Base-by-base conservation (phyloP, 2,329 filamentous ascomycete genomes). In the Trichophaea hybrida region DNA sequence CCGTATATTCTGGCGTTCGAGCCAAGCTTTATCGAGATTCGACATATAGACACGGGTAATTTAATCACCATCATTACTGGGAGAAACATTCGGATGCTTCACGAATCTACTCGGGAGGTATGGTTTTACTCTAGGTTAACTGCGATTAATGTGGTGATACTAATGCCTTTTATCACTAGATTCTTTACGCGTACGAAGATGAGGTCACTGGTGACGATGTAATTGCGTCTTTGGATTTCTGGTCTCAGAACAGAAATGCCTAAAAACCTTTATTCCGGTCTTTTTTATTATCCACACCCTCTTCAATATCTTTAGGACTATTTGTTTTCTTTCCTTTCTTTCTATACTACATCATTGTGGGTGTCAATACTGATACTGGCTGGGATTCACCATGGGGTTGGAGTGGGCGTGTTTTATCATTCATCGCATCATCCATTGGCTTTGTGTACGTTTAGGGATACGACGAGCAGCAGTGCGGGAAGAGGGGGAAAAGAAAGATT, bases 1-100 rank as follows among this genome's bases (percentile, higher is more conserved):
- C 93, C 93, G 52, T 98, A 94, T 79, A 96, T 98, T 64, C 76
- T 98, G 69, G 93, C 91, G 0, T 98, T 98, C 72, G 93, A 98
- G 74, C 83, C 89, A 40, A 95, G 93, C 70, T 98, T 98, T 70
- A 94, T 98, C 68, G 93, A 98, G 75, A 86, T 98, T 68, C 80
- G 93, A 66, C 88, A 95, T 71, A 91, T 96, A 72, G 93, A 98
- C 73, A 95, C 85, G 55, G 88, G 89, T 65, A 87, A 88, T 61
- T 71, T 85, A 71, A 89, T 97, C 64, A 90, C 96, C 72, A 95
- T 98, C 68, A 86, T 97, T 71, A 94, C 90, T 60, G 89, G 90
- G 70, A 94, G 88, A 78, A 96, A 94, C 70, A 94, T 96, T 69
- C 83, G 93, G 69, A 96, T 97, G 89, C 78, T 98, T 67, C 93